A percentile compares a stretch with the other conserved stretches of the same genome.
Evolutionary conservation across 2,329 filamentous ascomycete genomes (phyloP).

Genomic region (Nemania diffusa): DNA sequence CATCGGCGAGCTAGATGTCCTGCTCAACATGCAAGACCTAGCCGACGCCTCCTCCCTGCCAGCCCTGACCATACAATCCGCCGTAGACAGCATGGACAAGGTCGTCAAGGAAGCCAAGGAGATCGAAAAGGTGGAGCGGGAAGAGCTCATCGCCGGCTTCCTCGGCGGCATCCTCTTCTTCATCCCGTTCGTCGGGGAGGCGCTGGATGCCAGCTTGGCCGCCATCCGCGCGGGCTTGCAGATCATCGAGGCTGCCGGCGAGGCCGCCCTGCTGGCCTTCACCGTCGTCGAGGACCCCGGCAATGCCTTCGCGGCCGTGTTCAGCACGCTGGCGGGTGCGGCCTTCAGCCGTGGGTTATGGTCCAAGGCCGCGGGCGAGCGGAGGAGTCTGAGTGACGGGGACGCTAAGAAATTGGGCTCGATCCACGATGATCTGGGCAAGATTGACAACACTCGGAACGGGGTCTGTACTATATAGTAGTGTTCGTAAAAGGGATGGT

Average conservation of each 20-base stretch:
- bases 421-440: conserved; percentile 8
- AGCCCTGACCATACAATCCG: conserved; percentile 36
- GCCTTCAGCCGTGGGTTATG: conserved; percentile 12
- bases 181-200: conserved; percentile 41
- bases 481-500: no score
- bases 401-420: conserved; percentile 12
- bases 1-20: conserved; percentile 14
- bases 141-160: conserved; percentile 46
- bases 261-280: conserved; percentile 37
- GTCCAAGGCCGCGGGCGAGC: conserved; percentile 11
- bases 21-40: conserved; percentile 30
- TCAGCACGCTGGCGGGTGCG: conserved; percentile 14
- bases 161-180: conserved; percentile 46
- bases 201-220: conserved; percentile 8
- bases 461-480: neutral
- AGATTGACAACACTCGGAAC: conserved; percentile 3
- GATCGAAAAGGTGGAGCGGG: conserved; percentile 42
- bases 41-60: conserved; percentile 39
- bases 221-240: conserved; percentile 13
- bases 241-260: conserved; percentile 33
- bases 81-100: conserved; percentile 39
- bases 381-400: neutral
- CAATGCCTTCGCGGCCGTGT: conserved; percentile 31
- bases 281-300: conserved; percentile 36
- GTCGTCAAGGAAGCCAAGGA: conserved; percentile 42